phyloP scores from a whole-genome alignment of 1,284 basidiomycete genomes.

The Austroboletus novae-zelandiae region DNA sequence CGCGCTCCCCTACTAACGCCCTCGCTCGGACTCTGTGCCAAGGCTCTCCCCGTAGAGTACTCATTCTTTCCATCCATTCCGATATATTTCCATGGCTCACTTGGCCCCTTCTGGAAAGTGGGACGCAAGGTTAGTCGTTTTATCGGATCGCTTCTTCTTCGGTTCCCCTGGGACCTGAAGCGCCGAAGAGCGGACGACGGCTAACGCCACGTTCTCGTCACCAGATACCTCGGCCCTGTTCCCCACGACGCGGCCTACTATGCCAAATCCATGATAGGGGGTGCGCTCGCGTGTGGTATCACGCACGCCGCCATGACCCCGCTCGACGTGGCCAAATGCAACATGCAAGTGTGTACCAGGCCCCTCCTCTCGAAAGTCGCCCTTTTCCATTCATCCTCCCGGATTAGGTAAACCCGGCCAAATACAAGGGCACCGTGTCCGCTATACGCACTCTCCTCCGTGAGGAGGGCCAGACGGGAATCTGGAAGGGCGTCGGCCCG shows the following conservation, averaged over 20 bases:
- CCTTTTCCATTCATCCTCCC: neutral
- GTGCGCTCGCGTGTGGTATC: conserved; percentile 89
- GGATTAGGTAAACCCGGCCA: conserved; percentile 63
- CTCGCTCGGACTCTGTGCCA: no score
- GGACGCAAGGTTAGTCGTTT: conserved; percentile 58
- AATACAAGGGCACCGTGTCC: conserved; percentile 74
- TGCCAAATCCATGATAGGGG: conserved; percentile 82
- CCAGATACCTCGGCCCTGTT: conserved; percentile 64
- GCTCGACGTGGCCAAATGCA: conserved; percentile 94
- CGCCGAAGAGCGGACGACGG: no score
- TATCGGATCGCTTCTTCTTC: neutral
- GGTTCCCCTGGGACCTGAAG: no score
- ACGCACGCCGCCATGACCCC: conserved; percentile 94
- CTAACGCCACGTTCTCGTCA: conserved; percentile 1
- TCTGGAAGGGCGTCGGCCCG: conserved; percentile 93
- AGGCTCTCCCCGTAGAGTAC: no score
- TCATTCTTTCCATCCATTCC: neutral
- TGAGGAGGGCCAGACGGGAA: conserved; percentile 80
- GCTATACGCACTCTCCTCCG: conserved; percentile 76
- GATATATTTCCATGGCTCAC: conserved; percentile 23
- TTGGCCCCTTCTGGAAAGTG: conserved; percentile 51
- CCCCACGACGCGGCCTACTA: conserved; percentile 75
- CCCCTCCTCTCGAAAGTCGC: no score
- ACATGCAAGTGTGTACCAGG: conserved; percentile 80
- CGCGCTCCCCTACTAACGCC: no score